Evolutionary conservation across 164 flowering plant species (phyloP).

Genomic region (Hamamelis virginiana): DNA sequence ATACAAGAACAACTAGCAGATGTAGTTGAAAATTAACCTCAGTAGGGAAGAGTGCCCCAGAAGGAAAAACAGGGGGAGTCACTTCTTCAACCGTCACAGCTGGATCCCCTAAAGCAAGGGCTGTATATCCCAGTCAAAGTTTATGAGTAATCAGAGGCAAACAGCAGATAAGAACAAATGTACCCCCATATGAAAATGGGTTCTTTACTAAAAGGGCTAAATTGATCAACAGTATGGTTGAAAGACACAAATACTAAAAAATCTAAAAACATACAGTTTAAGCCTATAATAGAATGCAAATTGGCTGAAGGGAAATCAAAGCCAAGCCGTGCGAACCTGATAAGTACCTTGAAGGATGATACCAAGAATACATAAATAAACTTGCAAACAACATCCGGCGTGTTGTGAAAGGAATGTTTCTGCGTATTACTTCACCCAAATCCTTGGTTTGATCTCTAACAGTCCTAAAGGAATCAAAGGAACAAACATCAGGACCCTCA

Average conservation of each 20-base stretch:
- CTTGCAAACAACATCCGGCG: constrained; percentile 58
- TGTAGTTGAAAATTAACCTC: constrained; percentile 48
- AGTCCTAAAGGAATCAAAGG: constrained; percentile 23
- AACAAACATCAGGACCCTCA: constrained; percentile 5
- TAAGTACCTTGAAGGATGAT: constrained; percentile 76
- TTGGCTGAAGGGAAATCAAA: constrained; percentile 1
- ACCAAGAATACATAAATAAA: constrained; percentile 36
- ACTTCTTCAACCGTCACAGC: constrained; percentile 81
- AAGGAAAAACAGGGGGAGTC: constrained; percentile 67
- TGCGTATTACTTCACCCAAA: constrained; percentile 25
- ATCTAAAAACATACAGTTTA: neutral
- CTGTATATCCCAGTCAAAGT: constrained; percentile 38
- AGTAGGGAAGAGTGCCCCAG: constrained; percentile 72
- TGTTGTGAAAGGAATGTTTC: constrained; percentile 34
- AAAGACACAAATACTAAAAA: neutral
- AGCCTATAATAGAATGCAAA: neutral
- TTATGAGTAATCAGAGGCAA: constrained; percentile 3
- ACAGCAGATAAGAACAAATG: neutral
- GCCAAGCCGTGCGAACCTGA: constrained; percentile 64
- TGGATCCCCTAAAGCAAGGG: constrained; percentile 85
- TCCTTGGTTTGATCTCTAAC: constrained; percentile 25
- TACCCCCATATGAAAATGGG: neutral
- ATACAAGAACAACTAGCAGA: neutral
- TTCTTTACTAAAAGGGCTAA: neutral
- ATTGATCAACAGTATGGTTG: neutral